Conservation (phyloP, 2,329 filamentous ascomycete genomes). For the Pleomassaria siparia region DNA sequence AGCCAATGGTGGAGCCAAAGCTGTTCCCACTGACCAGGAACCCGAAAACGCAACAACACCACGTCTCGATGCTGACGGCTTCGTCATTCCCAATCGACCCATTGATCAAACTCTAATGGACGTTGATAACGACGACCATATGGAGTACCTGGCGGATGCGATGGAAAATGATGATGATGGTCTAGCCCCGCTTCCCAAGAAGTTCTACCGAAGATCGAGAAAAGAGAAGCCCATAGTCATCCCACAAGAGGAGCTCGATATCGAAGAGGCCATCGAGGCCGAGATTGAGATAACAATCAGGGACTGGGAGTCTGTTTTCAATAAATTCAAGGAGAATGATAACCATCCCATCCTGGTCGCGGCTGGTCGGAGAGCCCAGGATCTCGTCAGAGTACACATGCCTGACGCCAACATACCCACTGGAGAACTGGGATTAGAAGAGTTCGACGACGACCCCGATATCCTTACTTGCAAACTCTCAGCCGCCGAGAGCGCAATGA, state of each 20-base stretch:
- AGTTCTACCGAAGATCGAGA: constrained; percentile 40
- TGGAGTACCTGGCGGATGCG: constrained; percentile 3
- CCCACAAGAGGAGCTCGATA: constrained; percentile 48
- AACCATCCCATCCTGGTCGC: constrained; percentile 31
- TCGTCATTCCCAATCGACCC: constrained; percentile 18
- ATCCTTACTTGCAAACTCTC: constrained; percentile 77
- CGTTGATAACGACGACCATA: constrained; percentile 1
- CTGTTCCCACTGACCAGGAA: neutral
- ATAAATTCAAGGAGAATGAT: constrained; percentile 30
- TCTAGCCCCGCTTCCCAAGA: constrained; percentile 22
- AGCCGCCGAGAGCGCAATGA: constrained; percentile 73
- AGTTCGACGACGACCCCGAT: constrained; percentile 89
- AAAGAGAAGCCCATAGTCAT: constrained; percentile 38
- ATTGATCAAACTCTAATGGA: neutral
- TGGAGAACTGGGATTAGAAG: constrained; percentile 66
- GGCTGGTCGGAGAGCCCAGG: constrained; percentile 29
- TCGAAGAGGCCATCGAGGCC: constrained; percentile 50
- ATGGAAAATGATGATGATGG: constrained; percentile 6
- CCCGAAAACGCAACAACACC: constrained; percentile 1
- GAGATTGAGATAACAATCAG: constrained; percentile 45
- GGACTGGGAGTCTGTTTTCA: constrained; percentile 33
- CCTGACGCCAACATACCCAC: constrained; percentile 27
- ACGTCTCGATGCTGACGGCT: constrained; percentile 46
- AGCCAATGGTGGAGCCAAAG: constrained; percentile 19
- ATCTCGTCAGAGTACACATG: constrained; percentile 27